Percentiles rank a stretch among this genome's conserved stretches.
Evolutionary conservation across 345 rosid species (phyloP).

Genomic region (Mallotus nudiflorus): DNA sequence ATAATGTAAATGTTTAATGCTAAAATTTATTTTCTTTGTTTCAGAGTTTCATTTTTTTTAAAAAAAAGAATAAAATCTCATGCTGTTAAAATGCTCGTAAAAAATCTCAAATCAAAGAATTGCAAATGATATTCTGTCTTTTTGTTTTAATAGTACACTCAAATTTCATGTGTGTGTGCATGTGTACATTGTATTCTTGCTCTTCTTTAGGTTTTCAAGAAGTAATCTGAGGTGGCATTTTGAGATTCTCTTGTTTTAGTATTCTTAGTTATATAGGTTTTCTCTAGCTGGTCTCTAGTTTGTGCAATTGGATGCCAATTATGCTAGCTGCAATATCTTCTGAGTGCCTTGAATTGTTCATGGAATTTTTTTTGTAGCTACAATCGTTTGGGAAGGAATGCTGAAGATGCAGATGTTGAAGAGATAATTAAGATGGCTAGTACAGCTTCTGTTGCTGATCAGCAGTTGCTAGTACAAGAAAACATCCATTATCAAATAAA

Average conservation of each 20-base stretch:
- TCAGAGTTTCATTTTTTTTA: too few species aligned
- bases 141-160: not conserved
- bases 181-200: too few species aligned
- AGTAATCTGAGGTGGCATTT: not conserved
- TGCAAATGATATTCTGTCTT: not conserved
- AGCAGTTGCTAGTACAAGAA: constrained; percentile 79
- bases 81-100: too few species aligned
- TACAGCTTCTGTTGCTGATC: constrained; percentile 70
- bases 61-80: too few species aligned
- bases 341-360: not conserved
- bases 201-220: not conserved
- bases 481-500: constrained; percentile 65
- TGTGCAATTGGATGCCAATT: not conserved
- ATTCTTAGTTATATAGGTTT: not conserved
- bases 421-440: constrained; percentile 80
- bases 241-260: not conserved
- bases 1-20: too few species aligned
- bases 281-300: not conserved
- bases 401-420: constrained; percentile 76
- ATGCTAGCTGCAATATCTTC: not conserved
- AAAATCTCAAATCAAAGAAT: too few species aligned
- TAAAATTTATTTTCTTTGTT: too few species aligned
- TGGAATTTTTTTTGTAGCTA: constrained; percentile 42
- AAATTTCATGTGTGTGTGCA: not conserved
- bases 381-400: constrained; percentile 73